phyloP scores from a whole-genome alignment of 2,329 filamentous ascomycete genomes.

The Fusarium robinianum region DNA sequence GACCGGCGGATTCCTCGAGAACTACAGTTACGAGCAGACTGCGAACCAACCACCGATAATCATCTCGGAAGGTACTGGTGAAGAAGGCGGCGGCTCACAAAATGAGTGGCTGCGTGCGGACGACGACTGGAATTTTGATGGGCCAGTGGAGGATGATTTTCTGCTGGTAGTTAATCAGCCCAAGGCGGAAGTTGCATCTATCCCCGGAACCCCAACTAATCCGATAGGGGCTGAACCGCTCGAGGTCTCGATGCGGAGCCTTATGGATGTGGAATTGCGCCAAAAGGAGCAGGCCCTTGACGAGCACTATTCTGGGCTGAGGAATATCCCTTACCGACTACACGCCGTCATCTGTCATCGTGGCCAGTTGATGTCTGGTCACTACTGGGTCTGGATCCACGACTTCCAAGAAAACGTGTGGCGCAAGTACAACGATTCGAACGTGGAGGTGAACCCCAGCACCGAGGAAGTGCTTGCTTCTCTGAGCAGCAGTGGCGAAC shows the following conservation, averaged over 20 bases:
- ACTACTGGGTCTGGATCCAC: conserved; percentile 97
- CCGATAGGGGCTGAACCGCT: conserved; percentile 25
- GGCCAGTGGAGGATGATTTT: conserved; percentile 44
- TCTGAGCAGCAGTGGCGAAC: conserved; percentile 71
- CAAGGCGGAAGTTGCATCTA: conserved; percentile 1
- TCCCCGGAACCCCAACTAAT: conserved; percentile 3
- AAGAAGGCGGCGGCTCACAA: conserved; percentile 7
- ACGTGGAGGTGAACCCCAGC: conserved; percentile 71
- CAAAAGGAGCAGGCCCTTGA: conserved; percentile 37
- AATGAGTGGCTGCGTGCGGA: conserved; percentile 12
- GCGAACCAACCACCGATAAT: background rate
- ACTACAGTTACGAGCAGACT: conserved; percentile 15
- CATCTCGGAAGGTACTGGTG: background rate
- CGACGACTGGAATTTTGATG: conserved; percentile 47
- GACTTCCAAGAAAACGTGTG: conserved; percentile 83
- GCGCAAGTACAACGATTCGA: conserved; percentile 93
- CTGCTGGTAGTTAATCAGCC: conserved; percentile 36
- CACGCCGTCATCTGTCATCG: conserved; percentile 94
- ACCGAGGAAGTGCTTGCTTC: conserved; percentile 70
- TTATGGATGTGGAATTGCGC: conserved; percentile 50
- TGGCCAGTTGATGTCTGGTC: conserved; percentile 72
- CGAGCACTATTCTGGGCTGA: conserved; percentile 53
- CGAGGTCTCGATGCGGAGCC: conserved; percentile 45
- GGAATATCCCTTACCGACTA: conserved; percentile 74
- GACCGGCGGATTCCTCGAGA: conserved; percentile 38